These are phyloP conservation scores for Lachancea mirantina DNA, from an alignment of 805 yeast genomes.

Conservation along the genomic window DNA sequence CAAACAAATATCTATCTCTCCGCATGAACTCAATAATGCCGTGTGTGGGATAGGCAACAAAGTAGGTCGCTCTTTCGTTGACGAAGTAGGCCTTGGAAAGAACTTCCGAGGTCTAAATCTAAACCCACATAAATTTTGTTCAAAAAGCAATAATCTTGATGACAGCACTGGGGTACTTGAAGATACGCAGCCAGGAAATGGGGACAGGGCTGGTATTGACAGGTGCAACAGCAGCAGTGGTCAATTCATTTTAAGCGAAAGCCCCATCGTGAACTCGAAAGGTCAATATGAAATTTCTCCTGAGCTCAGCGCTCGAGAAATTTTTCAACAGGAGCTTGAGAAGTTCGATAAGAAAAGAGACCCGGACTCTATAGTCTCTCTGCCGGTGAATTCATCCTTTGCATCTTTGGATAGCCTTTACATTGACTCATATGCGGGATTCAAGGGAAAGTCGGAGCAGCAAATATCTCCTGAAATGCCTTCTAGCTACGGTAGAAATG, in stretches of 20 bases:
- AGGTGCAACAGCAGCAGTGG: constrained; percentile 20
- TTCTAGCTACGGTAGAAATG: no score
- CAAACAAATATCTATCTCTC: constrained; percentile 50
- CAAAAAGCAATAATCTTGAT: neutral
- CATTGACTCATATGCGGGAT: constrained; percentile 44
- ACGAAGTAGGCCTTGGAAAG: constrained; percentile 1
- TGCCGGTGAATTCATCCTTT: constrained; percentile 67
- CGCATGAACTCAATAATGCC: constrained; percentile 67
- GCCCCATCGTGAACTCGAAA: constrained; percentile 1
- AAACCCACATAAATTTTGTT: neutral
- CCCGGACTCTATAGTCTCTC: constrained; percentile 47
- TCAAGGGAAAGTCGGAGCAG: no score
- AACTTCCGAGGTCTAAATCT: no score
- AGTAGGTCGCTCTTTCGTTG: constrained; percentile 35
- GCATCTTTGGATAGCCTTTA: constrained; percentile 70
- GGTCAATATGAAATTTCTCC: neutral
- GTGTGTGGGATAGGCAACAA: constrained; percentile 74
- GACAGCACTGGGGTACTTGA: constrained; percentile 7
- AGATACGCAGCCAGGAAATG: constrained; percentile 6
- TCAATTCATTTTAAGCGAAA: constrained; percentile 24
- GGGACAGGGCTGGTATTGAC: constrained; percentile 4
- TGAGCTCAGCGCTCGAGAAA: constrained; percentile 12
- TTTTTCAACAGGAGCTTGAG: constrained; percentile 20
- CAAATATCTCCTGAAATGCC: no score
- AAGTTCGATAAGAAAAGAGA: constrained; percentile 20